phyloP scores from a whole-genome alignment of 2,329 filamentous ascomycete genomes.

The Fusarium drepaniforme region DNA sequence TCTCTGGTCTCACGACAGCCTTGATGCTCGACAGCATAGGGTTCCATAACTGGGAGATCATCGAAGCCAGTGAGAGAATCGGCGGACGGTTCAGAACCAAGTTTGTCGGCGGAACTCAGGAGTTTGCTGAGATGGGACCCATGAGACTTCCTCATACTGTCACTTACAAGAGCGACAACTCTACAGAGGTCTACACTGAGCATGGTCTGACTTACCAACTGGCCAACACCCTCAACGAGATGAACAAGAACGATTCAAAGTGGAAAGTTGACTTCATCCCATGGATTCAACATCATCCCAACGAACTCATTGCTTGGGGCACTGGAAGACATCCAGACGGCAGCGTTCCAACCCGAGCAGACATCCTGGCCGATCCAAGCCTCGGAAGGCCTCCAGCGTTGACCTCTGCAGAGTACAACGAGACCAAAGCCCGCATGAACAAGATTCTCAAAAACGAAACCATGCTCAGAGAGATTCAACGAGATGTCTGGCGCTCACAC shows the following conservation, averaged over 20 bases:
- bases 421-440: constrained; percentile 21
- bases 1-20: constrained; percentile 73
- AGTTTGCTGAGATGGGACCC: constrained; percentile 66
- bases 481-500: constrained; percentile 17
- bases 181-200: constrained; percentile 70
- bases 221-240: constrained; percentile 67
- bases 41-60: constrained; percentile 70
- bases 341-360: constrained; percentile 5
- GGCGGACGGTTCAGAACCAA: constrained; percentile 74
- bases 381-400: constrained; percentile 8
- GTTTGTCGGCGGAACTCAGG: constrained; percentile 64
- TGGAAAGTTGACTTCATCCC: constrained; percentile 71
- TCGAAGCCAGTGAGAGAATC: constrained; percentile 70
- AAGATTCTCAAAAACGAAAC: constrained; percentile 30
- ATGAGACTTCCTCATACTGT: constrained; percentile 73
- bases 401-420: constrained; percentile 9
- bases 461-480: constrained; percentile 9
- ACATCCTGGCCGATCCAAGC: constrained; percentile 2
- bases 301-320: constrained; percentile 18
- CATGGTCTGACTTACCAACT: constrained; percentile 75
- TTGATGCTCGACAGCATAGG: constrained; percentile 64
- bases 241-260: constrained; percentile 65
- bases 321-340: constrained; percentile 1
- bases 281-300: constrained; percentile 63
- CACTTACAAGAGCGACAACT: constrained; percentile 62